Evolutionary conservation across 306 rosid genomes (phyloP).

Genomic region (Prosopis cineraria): DNA sequence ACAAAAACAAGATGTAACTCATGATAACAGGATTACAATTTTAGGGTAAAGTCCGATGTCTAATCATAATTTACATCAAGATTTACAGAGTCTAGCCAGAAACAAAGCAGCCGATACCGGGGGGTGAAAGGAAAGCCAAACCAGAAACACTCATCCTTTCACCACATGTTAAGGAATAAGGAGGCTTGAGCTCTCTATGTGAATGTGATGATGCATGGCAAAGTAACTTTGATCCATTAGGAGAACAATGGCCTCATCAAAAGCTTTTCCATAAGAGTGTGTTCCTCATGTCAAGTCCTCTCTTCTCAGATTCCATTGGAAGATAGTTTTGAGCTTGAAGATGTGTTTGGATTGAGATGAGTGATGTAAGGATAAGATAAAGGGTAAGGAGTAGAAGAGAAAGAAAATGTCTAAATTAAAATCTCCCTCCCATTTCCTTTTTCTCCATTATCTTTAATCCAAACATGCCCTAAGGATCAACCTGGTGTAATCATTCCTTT

Average conservation of each 20-base stretch:
- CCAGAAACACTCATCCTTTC: conserved; percentile 19
- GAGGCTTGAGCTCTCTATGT: not conserved
- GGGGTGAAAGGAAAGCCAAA: not conserved
- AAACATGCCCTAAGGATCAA: not conserved
- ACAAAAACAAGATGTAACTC: not conserved
- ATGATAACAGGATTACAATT: not conserved
- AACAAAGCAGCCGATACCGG: no score
- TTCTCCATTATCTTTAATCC: not conserved
- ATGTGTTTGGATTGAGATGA: not conserved
- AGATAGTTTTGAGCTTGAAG: conserved; percentile 3
- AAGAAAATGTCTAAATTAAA: not conserved
- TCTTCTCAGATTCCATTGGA: conserved; percentile 23
- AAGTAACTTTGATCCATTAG: conserved; percentile 9
- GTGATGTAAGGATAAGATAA: not conserved
- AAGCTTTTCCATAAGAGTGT: conserved; percentile 17
- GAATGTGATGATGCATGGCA: conserved; percentile 17
- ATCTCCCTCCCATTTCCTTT: not conserved
- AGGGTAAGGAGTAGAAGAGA: no score
- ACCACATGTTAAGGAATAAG: not conserved
- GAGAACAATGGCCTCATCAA: conserved; percentile 15
- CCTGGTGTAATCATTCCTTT: conserved; percentile 35
- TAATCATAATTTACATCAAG: conserved; percentile 8
- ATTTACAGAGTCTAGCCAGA: conserved; percentile 23
- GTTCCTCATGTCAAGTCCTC: conserved; percentile 29
- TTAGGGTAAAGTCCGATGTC: not conserved